Evolutionary conservation across 2,329 filamentous ascomycete species (phyloP).

Genomic region (Colletotrichum navitas): DNA sequence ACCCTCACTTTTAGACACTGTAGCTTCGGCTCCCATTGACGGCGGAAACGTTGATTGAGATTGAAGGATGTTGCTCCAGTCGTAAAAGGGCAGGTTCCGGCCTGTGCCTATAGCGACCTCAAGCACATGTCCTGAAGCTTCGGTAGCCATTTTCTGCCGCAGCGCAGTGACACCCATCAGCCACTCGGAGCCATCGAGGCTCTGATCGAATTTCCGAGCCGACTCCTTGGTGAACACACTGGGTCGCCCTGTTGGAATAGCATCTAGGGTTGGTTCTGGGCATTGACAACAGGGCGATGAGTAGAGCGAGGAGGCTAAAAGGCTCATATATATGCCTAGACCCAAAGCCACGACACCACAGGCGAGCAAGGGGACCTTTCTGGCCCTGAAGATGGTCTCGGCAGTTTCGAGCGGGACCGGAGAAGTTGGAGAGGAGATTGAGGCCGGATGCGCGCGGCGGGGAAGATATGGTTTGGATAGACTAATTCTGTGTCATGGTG

Average conservation of each 20-base stretch:
- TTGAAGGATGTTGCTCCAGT: constrained; percentile 56
- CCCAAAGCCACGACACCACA: constrained; percentile 38
- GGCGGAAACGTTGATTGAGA: not conserved
- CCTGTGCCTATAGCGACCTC: constrained; percentile 75
- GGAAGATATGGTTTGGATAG: not conserved
- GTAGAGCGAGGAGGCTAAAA: constrained; percentile 33
- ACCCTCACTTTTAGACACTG: not conserved
- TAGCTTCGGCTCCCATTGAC: not conserved
- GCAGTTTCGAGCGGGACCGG: constrained; percentile 30
- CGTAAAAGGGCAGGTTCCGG: constrained; percentile 70
- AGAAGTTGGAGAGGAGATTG: not conserved
- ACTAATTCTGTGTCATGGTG: not conserved
- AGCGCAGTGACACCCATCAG: constrained; percentile 67
- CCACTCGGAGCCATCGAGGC: constrained; percentile 69
- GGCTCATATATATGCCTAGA: constrained; percentile 35
- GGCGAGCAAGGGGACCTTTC: constrained; percentile 35
- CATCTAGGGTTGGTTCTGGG: constrained; percentile 49
- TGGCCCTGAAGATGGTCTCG: constrained; percentile 37
- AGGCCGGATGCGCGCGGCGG: not conserved
- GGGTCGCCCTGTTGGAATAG: constrained; percentile 62
- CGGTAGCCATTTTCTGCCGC: constrained; percentile 61
- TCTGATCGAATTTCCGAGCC: constrained; percentile 69
- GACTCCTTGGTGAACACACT: constrained; percentile 59
- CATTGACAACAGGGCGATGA: constrained; percentile 1
- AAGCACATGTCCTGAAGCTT: constrained; percentile 68